Evolutionary conservation across 23 red algal species (phyloP).

Genomic region (Gracilaria vermiculophylla): DNA sequence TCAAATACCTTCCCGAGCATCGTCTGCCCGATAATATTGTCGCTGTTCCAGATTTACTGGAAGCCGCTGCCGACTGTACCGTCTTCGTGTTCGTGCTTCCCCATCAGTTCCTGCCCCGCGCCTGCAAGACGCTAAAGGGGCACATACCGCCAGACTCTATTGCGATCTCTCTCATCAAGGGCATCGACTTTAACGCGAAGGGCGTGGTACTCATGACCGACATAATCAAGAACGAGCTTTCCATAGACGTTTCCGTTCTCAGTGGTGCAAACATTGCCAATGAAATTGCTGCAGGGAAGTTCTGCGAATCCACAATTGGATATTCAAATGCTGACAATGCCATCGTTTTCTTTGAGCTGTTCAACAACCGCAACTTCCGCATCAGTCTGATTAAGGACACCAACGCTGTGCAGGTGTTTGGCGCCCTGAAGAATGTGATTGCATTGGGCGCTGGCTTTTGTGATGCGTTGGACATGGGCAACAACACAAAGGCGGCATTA

Average conservation of each 20-base stretch:
- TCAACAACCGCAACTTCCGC: conserved; percentile 83
- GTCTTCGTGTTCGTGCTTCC: conserved; percentile 90
- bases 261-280: conserved; percentile 94
- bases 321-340: conserved; percentile 62
- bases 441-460: conserved; percentile 89
- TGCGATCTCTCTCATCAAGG: conserved; percentile 92
- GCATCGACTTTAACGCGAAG: conserved; percentile 78
- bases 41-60: conserved; percentile 70
- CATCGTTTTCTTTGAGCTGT: conserved; percentile 66
- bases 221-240: conserved; percentile 78
- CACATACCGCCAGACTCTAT: conserved; percentile 38
- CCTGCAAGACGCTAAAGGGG: conserved; percentile 73
- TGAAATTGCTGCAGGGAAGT: conserved; percentile 89
- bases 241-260: conserved; percentile 76
- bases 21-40: conserved; percentile 89
- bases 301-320: conserved; percentile 91
- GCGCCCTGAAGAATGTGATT: conserved; percentile 92
- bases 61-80: conserved; percentile 55
- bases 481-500: conserved; percentile 89
- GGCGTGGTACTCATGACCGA: conserved; percentile 82
- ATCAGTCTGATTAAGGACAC: conserved; percentile 74
- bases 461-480: conserved; percentile 83
- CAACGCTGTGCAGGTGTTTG: conserved; percentile 83
- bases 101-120: conserved; percentile 81
- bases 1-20: conserved; percentile 92